Evolutionary conservation across 352 stramenopile species (phyloP).

Genomic region (Pythium volutum): DNA sequence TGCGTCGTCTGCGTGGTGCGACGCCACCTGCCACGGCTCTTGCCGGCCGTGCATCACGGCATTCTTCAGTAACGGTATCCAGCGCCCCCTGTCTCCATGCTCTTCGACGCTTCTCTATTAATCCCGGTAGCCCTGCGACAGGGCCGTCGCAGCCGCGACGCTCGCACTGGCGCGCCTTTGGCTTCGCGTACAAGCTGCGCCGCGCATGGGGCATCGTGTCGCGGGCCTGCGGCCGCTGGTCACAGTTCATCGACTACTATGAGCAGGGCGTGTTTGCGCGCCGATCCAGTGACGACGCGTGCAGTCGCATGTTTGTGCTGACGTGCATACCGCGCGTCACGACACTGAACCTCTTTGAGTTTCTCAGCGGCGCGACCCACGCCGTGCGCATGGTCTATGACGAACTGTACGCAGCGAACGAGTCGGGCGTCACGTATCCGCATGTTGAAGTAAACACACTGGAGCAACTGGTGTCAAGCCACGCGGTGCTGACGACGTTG

Average conservation of each 20-base stretch:
- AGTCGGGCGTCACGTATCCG: conserved; percentile 11
- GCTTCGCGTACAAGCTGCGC: conserved; percentile 15
- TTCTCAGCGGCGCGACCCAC: conserved; percentile 35
- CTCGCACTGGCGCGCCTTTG: conserved; percentile 12
- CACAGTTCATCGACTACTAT: conserved; percentile 30
- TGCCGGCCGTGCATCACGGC: neutral
- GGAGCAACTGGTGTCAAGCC: conserved; percentile 26
- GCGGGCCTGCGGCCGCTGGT: conserved; percentile 20
- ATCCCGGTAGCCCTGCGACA: neutral
- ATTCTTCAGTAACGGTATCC: neutral
- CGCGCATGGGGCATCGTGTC: conserved; percentile 22
- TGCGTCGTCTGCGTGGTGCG: neutral
- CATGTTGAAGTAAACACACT: conserved; percentile 15
- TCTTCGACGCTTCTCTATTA: neutral
- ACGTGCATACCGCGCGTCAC: conserved; percentile 35
- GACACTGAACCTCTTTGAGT: conserved; percentile 40
- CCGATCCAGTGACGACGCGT: conserved; percentile 29
- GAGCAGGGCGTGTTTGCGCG: conserved; percentile 32
- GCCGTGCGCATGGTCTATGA: conserved; percentile 41
- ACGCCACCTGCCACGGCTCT: neutral
- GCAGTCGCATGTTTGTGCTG: conserved; percentile 52
- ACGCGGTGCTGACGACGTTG: conserved; percentile 25
- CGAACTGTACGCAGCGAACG: conserved; percentile 37
- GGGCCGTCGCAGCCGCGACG: neutral
- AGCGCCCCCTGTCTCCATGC: neutral